A percentile compares a stretch with the other conserved stretches of the same genome.
phyloP scores from a whole-genome alignment of 1,139 yeast genomes.

The Candida tetrigidarum region DNA sequence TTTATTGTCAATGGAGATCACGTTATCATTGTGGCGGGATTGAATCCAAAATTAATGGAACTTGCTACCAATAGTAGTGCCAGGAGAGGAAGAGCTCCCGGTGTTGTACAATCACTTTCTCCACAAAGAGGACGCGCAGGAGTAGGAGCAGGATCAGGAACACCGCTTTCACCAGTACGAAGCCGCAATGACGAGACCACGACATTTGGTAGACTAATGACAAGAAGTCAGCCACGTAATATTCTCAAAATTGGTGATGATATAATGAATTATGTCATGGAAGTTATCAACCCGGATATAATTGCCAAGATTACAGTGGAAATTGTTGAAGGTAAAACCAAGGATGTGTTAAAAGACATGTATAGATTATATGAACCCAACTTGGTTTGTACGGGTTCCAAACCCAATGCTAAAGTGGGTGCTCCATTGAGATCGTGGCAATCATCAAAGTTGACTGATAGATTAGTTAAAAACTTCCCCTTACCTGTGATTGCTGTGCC shows the following conservation, averaged over 20 bases:
- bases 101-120: conserved; percentile 21
- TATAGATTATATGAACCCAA: conserved; percentile 67
- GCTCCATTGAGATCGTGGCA: conserved; percentile 66
- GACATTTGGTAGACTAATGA: conserved; percentile 34
- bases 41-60: conserved; percentile 21
- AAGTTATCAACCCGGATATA: conserved; percentile 49
- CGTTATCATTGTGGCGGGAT: conserved; percentile 56
- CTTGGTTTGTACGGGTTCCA: conserved; percentile 63
- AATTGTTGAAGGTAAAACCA: conserved; percentile 61
- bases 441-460: conserved; percentile 63
- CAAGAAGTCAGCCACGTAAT: conserved; percentile 39
- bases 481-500: conserved; percentile 75
- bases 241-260: conserved; percentile 40
- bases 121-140: background rate
- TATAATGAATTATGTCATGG: conserved; percentile 51
- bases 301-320: conserved; percentile 66
- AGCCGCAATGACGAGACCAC: conserved; percentile 12
- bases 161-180: conserved; percentile 1
- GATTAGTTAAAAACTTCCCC: conserved; percentile 64
- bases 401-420: conserved; percentile 47
- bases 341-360: conserved; percentile 61
- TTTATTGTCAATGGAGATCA: conserved; percentile 66
- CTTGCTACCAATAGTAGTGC: conserved; percentile 2
- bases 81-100: conserved; percentile 10
- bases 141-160: background rate